A percentile compares a stretch with the other conserved stretches of the same genome.
Conservation (phyloP, 2,329 filamentous ascomycete genomes). For the Hypoxylon rubiginosum region DNA sequence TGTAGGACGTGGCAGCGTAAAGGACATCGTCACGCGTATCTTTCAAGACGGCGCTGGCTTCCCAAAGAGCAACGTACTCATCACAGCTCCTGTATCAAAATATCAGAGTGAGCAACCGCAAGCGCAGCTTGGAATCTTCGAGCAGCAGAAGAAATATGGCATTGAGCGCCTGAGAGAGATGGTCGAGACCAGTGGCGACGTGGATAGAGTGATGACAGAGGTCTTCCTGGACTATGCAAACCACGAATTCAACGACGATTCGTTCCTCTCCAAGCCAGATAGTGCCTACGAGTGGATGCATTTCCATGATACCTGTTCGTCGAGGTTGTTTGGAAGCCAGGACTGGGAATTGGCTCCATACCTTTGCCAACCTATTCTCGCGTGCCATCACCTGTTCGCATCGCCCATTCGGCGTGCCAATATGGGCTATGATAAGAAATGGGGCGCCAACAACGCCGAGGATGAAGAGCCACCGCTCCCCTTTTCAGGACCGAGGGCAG, state of each 20-base stretch:
- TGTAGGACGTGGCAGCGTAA: slow-evolving; percentile 77
- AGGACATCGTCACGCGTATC: slow-evolving; percentile 82
- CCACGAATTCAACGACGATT: slow-evolving; percentile 93
- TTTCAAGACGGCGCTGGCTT: slow-evolving; percentile 86
- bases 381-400: slow-evolving; percentile 92
- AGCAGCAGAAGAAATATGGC: slow-evolving; percentile 78
- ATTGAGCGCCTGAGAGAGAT: slow-evolving; percentile 81
- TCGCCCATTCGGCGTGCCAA: slow-evolving; percentile 69
- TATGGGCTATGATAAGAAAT: slow-evolving; percentile 59
- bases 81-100: slow-evolving; percentile 58
- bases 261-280: slow-evolving; percentile 84
- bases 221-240: slow-evolving; percentile 89
- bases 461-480: slow-evolving; percentile 71
- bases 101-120: slow-evolving; percentile 67
- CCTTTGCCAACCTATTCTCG: slow-evolving; percentile 86
- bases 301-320: slow-evolving; percentile 89
- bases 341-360: slow-evolving; percentile 95
- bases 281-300: slow-evolving; percentile 92
- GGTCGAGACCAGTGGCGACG: slow-evolving; percentile 83
- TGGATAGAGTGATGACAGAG: slow-evolving; percentile 83
- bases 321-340: slow-evolving; percentile 83
- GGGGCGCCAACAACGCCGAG: slow-evolving; percentile 60
- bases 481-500: slow-evolving; percentile 85
- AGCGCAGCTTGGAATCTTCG: slow-evolving; percentile 76
- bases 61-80: slow-evolving; percentile 67